Conservation (phyloP, 2,329 filamentous ascomycete genomes). For the Nannizziopsis barbatae region DNA sequence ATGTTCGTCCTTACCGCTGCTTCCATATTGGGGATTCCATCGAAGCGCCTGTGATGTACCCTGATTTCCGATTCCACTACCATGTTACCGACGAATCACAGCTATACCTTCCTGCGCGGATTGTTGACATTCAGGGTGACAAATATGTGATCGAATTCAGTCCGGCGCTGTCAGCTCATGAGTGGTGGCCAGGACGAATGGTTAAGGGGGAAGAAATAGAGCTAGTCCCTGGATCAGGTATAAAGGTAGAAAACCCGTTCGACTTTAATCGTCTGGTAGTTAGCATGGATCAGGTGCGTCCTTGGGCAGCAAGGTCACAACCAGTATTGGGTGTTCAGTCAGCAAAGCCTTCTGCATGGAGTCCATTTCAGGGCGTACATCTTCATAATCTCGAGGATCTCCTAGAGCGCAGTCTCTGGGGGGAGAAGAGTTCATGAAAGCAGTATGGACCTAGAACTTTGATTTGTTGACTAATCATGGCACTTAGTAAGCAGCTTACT, state of each 20-base stretch:
- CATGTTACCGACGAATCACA: too few relatives aligned
- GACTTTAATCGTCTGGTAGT: slow-evolving; percentile 15
- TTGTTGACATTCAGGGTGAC: slow-evolving; percentile 7
- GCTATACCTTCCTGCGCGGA: too few relatives aligned
- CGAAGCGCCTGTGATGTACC: too few relatives aligned
- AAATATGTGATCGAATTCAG: slow-evolving; percentile 16
- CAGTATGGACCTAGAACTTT: too few relatives aligned
- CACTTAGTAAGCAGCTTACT: too few relatives aligned
- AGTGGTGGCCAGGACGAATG: slow-evolving; percentile 15
- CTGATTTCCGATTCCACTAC: too few relatives aligned
- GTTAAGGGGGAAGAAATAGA: slow-evolving; percentile 14
- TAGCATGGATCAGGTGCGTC: slow-evolving; percentile 15
- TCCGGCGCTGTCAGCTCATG: slow-evolving; percentile 15
- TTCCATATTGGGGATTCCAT: too few relatives aligned
- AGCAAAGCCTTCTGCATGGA: slow-evolving; percentile 16
- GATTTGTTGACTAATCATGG: too few relatives aligned
- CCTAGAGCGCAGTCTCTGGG: slow-evolving; percentile 3
- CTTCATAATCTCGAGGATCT: slow-evolving; percentile 6
- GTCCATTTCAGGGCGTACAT: slow-evolving; percentile 15
- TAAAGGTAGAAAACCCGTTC: slow-evolving; percentile 16
- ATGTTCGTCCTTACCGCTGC: too few relatives aligned
- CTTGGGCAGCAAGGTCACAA: slow-evolving; percentile 14
- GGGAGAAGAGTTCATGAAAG: not conserved
- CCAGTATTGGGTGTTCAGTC: slow-evolving; percentile 15
- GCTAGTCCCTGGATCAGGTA: slow-evolving; percentile 15